phyloP scores from a whole-genome alignment of 768 basidiomycete species.

The Pisolithus orientalis region DNA sequence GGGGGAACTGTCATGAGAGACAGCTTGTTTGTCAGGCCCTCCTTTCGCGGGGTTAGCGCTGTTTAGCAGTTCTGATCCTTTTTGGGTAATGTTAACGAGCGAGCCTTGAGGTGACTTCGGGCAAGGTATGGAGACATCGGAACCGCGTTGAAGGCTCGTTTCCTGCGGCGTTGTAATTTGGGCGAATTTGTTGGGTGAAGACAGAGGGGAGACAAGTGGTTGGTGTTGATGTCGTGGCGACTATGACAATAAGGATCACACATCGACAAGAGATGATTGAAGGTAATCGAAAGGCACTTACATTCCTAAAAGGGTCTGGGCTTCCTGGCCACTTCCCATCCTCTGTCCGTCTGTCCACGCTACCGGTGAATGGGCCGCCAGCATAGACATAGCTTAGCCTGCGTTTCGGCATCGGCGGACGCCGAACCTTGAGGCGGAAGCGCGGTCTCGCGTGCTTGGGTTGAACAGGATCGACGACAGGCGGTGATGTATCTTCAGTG shows the following conservation, averaged over 20 bases:
- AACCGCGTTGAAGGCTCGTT: too few species aligned
- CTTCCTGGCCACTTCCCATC: slow-evolving; percentile 12
- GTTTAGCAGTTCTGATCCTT: not conserved
- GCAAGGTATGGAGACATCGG: too few species aligned
- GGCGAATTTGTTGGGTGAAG: too few species aligned
- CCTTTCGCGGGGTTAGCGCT: not conserved
- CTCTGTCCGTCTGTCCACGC: not conserved
- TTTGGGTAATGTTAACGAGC: not conserved
- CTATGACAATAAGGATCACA: not conserved
- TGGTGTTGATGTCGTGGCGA: slow-evolving; percentile 11
- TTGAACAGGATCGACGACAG: not conserved
- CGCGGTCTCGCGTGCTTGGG: slow-evolving; percentile 8
- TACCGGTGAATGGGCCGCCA: slow-evolving; percentile 4
- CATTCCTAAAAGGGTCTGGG: slow-evolving; percentile 6
- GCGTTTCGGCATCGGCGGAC: slow-evolving; percentile 24
- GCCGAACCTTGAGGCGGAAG: slow-evolving; percentile 20
- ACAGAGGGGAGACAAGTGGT: slow-evolving; percentile 7
- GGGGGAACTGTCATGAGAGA: not conserved
- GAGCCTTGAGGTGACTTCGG: too few species aligned
- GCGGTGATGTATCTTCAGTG: not conserved
- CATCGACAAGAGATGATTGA: not conserved
- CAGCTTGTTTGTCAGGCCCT: not conserved
- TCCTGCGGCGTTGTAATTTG: too few species aligned
- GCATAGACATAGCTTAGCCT: slow-evolving; percentile 7
- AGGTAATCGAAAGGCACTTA: slow-evolving; percentile 4